Base-by-base conservation (phyloP, 148 eudicot genomes). In the Bassia scoparia region DNA sequence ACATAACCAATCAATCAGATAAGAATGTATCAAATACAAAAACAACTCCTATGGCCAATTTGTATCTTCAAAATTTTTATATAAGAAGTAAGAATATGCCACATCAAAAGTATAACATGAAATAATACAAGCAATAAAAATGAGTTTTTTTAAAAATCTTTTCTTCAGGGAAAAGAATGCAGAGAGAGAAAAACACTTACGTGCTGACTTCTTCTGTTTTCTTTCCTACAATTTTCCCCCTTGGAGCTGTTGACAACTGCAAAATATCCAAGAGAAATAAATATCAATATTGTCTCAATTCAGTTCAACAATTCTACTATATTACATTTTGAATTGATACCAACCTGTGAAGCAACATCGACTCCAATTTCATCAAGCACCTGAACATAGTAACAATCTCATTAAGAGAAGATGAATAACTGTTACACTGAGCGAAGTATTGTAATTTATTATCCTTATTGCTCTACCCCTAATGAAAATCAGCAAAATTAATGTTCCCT, bases 331-430 rank as follows among this genome's bases (percentile, higher is more conserved):
- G 37, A 5, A 65, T 33, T 54, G 67, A 72, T 61, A 83, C 89
- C 26, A 70, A 89, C 98, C 98, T 94, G 98, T 75, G 98, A 91
- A 74, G 98, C 98, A 76, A 94, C 91, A 82, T 88, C 97, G 62
- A 91, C 96, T 71, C 98, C 97, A 62, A 94, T 94, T 77, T 94
- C 98, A 75, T 94, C 98, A 64, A 94, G 91, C 70, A 94, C 98
- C 98, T 94, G 90, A 72, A 68, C 26, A 23, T 72, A 2, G 55
- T 5, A 20, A 61, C 67, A 58, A 67, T 34, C 17, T 20, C 23
- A 58, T 61, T 27, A 37, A 24, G 24, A 69, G 15, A 68, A 12
- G 29, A 56, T 27, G 23, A 33, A 66, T 24, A 55, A 52, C 30
- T 26, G 46, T 30, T 34, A 26, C 29, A 27, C n/a, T n/a, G n/a